Evolutionary conservation across 768 basidiomycete genomes (phyloP).

Genomic region (Chiua virens): DNA sequence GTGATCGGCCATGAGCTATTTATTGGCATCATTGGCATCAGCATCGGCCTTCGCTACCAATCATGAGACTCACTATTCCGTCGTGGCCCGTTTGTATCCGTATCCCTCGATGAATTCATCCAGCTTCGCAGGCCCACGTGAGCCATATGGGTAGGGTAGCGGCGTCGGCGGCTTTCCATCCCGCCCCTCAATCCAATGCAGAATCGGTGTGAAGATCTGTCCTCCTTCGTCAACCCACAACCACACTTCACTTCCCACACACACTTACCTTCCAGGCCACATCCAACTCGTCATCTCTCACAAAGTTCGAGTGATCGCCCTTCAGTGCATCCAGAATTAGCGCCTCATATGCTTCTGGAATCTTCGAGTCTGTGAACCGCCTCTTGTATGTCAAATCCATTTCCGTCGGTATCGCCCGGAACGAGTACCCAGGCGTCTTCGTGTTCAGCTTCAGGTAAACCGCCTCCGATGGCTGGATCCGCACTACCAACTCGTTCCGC

Average conservation of each 20-base stretch:
- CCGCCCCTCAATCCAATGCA: conserved; percentile 94
- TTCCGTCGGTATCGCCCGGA: conserved; percentile 90
- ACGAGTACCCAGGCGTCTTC: conserved; percentile 89
- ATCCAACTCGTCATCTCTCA: conserved; percentile 95
- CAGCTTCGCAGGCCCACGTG: conserved; percentile 87
- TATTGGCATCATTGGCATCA: neutral
- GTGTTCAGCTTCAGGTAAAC: conserved; percentile 97
- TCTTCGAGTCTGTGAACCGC: conserved; percentile 85
- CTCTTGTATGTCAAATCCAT: conserved; percentile 99
- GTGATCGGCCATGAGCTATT: conserved; percentile 28
- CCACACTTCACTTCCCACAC: neutral
- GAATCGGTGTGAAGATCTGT: conserved; percentile 90
- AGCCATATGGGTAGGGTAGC: conserved; percentile 85
- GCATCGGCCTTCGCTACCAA: neutral
- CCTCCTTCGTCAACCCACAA: conserved; percentile 4
- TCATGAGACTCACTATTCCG: conserved; percentile 66
- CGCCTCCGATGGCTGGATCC: conserved; percentile 95
- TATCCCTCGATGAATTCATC: conserved; percentile 72
- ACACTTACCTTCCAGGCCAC: conserved; percentile 90
- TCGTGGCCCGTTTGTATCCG: conserved; percentile 69
- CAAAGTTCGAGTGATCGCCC: conserved; percentile 99
- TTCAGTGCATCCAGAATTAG: conserved; percentile 94
- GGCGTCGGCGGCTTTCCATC: conserved; percentile 68
- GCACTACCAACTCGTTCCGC: conserved; percentile 95
- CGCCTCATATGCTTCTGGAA: conserved; percentile 96